Evolutionary conservation across 2,329 filamentous ascomycete genomes (phyloP).

Genomic region (Cyphellophora attinorum): DNA sequence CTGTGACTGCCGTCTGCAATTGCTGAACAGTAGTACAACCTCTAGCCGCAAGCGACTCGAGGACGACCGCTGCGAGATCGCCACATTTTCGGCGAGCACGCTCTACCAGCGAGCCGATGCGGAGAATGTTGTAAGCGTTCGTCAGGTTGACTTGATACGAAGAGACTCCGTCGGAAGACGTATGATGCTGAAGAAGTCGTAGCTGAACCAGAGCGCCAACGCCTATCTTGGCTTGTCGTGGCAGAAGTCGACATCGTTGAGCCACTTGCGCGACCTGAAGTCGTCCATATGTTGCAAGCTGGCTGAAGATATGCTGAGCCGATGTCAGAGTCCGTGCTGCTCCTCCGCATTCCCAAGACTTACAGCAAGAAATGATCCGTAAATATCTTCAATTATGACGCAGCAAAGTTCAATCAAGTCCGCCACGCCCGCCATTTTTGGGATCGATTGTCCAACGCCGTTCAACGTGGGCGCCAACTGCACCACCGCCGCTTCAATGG

Average conservation of each 20-base stretch:
- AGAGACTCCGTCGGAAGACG: slow-evolving; percentile 54
- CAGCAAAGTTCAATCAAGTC: slow-evolving; percentile 73
- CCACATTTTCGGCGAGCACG: slow-evolving; percentile 67
- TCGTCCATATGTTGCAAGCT: slow-evolving; percentile 69
- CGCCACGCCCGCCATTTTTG: too few species aligned
- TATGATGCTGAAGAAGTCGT: slow-evolving; percentile 69
- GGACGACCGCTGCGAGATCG: slow-evolving; percentile 60
- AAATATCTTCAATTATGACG: slow-evolving; percentile 78
- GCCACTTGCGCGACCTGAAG: slow-evolving; percentile 60
- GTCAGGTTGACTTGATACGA: slow-evolving; percentile 77
- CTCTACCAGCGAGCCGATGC: slow-evolving; percentile 71
- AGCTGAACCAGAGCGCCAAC: slow-evolving; percentile 81
- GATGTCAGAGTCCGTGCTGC: slow-evolving; percentile 5
- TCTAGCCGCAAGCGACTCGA: slow-evolving; percentile 64
- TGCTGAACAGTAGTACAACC: slow-evolving; percentile 58
- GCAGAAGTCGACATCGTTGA: slow-evolving; percentile 61
- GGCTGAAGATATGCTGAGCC: slow-evolving; percentile 68
- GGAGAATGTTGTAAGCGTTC: slow-evolving; percentile 71
- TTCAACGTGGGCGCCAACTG: too few species aligned
- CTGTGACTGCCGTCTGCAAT: slow-evolving; percentile 24
- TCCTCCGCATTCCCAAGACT: slow-evolving; percentile 24
- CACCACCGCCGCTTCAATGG: too few species aligned
- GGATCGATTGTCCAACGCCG: too few species aligned
- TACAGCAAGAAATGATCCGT: slow-evolving; percentile 89
- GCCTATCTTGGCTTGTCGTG: slow-evolving; percentile 69